A percentile compares a stretch with the other conserved stretches of the same genome.
Evolutionary conservation across 352 stramenopile species (phyloP).

Genomic region (Pythium angustatum): DNA sequence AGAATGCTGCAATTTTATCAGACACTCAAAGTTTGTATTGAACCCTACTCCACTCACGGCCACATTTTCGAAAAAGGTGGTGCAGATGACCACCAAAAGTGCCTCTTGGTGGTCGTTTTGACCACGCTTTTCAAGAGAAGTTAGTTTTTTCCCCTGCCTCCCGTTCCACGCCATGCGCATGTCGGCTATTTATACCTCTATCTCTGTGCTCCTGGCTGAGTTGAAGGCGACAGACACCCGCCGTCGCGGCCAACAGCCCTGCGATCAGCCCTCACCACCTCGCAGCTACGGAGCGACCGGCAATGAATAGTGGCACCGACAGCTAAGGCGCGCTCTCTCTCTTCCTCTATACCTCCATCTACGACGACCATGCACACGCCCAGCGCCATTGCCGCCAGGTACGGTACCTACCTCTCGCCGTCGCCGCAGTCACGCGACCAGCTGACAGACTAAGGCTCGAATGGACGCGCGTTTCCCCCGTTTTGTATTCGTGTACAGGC

Average conservation of each 20-base stretch:
- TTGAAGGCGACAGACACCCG: conserved; percentile 12
- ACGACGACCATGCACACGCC: conserved; percentile 21
- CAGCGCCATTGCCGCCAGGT: conserved; percentile 18
- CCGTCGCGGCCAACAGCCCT: not conserved
- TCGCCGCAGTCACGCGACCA: not conserved
- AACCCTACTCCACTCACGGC: too few species aligned
- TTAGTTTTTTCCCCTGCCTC: not conserved
- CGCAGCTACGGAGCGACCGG: not conserved
- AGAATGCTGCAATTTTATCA: too few species aligned
- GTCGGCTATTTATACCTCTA: conserved; percentile 13
- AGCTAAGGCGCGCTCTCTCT: conserved; percentile 3
- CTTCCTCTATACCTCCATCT: not conserved
- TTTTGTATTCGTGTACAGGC: conserved; percentile 28
- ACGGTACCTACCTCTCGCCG: not conserved
- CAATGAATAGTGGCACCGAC: conserved; percentile 6
- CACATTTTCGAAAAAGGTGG: too few species aligned
- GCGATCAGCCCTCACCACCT: not conserved
- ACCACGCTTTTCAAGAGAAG: not conserved
- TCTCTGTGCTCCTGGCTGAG: too few species aligned
- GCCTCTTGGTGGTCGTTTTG: not conserved
- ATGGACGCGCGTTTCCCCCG: too few species aligned
- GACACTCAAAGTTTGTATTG: too few species aligned
- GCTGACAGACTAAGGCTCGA: not conserved
- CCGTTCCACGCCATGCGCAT: conserved; percentile 6
- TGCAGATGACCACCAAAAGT: too few species aligned